These are phyloP conservation scores for Curvularia sp. DNA, from an alignment of 2,329 filamentous ascomycete species.

Conservation along the genomic window DNA sequence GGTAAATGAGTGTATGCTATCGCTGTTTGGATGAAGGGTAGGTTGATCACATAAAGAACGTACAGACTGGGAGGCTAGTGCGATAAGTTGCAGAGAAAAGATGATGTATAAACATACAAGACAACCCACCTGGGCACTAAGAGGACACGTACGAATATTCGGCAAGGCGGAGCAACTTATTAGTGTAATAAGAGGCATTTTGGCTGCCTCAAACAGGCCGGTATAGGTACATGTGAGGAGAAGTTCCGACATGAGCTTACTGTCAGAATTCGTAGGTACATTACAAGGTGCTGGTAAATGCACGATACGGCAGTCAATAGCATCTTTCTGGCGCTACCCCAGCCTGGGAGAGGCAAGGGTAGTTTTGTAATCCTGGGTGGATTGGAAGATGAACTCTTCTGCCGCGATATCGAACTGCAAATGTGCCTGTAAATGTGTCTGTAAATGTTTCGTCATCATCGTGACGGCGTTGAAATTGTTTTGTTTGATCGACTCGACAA, in stretches of 20 bases:
- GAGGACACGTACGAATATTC: neutral
- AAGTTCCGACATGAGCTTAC: neutral
- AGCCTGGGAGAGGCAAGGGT: constrained; percentile 3
- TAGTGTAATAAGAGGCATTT: neutral
- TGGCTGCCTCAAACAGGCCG: neutral
- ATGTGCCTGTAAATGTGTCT: neutral
- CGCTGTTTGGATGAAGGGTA: no score
- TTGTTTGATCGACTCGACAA: neutral
- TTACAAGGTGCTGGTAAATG: constrained; percentile 1
- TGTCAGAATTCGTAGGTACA: neutral
- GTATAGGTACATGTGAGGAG: neutral
- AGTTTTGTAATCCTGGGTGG: constrained; percentile 18
- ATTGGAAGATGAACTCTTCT: neutral
- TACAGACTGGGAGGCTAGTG: no score
- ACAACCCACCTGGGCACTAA: no score
- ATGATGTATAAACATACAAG: no score
- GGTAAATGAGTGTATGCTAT: no score
- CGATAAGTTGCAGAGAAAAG: no score
- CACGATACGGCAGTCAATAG: neutral
- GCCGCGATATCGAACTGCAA: no score
- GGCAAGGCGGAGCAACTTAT: neutral
- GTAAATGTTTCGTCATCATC: neutral
- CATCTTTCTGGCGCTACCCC: neutral
- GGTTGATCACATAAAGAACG: no score
- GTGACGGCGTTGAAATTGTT: neutral